Evolutionary conservation across 1,139 yeast species (phyloP).

Genomic region (Suhomyces coccinellae): DNA sequence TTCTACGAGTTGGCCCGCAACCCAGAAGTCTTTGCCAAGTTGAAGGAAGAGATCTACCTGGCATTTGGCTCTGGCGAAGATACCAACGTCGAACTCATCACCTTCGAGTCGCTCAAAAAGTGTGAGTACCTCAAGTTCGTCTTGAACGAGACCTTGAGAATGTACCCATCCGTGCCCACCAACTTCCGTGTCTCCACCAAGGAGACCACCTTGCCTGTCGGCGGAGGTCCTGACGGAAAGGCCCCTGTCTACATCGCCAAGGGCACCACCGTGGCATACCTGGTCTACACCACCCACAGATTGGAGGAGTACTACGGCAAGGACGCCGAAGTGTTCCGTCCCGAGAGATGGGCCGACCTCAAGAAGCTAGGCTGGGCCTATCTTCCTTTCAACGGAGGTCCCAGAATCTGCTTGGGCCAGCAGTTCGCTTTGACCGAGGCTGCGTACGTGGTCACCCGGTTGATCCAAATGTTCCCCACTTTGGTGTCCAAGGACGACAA

Average conservation of each 20-base stretch:
- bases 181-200: conserved; percentile 26
- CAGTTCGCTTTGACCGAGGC: conserved; percentile 50
- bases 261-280: conserved; percentile 25
- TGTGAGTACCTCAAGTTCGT: conserved; percentile 29
- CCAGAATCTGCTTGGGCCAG: conserved; percentile 47
- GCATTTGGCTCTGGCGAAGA: conserved; percentile 33
- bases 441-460: conserved; percentile 32
- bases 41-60: conserved; percentile 38
- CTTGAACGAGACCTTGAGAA: conserved; percentile 25
- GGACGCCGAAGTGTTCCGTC: conserved; percentile 24
- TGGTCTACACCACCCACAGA: conserved; percentile 25
- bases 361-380: conserved; percentile 43
- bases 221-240: conserved; percentile 24
- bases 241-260: conserved; percentile 24
- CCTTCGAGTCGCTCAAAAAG: conserved; percentile 26
- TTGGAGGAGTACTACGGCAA: conserved; percentile 22
- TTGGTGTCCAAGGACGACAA: conserved; percentile 25
- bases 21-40: conserved; percentile 38
- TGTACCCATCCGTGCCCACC: conserved; percentile 30
- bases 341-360: conserved; percentile 27
- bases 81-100: conserved; percentile 17
- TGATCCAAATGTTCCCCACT: conserved; percentile 35
- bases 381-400: conserved; percentile 48
- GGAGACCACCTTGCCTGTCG: conserved; percentile 28
- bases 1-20: conserved; percentile 49